Base-by-base conservation (phyloP, 345 rosid genomes). In the Turnera subulata region DNA sequence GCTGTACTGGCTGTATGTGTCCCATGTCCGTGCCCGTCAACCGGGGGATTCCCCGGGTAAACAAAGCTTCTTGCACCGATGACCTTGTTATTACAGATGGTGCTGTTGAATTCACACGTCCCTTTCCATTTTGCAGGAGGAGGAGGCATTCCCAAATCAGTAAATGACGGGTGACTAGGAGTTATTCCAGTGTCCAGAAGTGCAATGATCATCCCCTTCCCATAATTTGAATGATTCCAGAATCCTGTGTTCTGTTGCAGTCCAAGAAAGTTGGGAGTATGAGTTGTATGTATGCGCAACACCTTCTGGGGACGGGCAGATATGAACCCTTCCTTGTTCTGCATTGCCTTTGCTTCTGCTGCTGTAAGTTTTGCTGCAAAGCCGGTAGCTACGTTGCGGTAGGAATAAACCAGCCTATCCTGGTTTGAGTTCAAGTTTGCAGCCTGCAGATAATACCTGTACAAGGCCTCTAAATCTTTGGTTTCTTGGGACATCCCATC, bases 311-410 rank as follows among this genome's bases (percentile, higher is more conserved):
- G 72, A 1, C 54, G 42, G 4, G 64, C 70, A 6, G 50, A 65
- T 1, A 73, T 23, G 17, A 73, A 69, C 3, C 70, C 78, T 6
- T 69, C 64, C 12, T 42, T 66, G 23, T 2, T 20, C 13, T 39
- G 38, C 67, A 66, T 58, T 12, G 56, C 64, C 40, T 59, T 56
- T 0, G 51, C 75, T 51, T 77, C 77, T 0, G 14, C 18, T 5
- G 61, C 53, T 0, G 62, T 71, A 49, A 71, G 46, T 53, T 40
- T 71, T 18, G 66, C 81, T 0, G 81, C 75, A 15, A 73, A 76
- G 17, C 77, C 81, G 0, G 65, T 53, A 13, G 48, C 24, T 14
- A 60, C 70, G 25, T 65, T 56, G 53, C 35, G 58, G 47, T 66
- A 76, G 18, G 75, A 65, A 46, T 62, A 35, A 16, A 72, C 51